A percentile compares a stretch with the other conserved stretches of the same genome.
phyloP scores from a whole-genome alignment of 768 basidiomycete genomes.

The Mycena sanguinolenta region DNA sequence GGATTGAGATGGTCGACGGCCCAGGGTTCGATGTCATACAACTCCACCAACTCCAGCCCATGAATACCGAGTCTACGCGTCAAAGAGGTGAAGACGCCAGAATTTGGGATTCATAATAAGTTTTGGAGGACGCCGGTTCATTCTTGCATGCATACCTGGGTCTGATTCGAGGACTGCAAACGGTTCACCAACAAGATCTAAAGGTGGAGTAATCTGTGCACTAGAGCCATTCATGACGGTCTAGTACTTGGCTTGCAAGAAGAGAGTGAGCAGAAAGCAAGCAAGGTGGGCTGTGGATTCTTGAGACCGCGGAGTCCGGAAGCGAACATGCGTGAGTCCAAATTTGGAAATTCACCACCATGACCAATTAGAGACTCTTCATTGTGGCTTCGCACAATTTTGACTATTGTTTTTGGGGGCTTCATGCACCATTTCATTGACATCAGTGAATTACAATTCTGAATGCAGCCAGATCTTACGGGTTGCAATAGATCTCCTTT shows the following conservation, averaged over 20 bases:
- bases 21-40: conserved; percentile 75
- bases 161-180: conserved; percentile 75
- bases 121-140: conserved; percentile 5
- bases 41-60: conserved; percentile 67
- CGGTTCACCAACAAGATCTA: conserved; percentile 71
- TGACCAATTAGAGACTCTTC: too few relatives aligned
- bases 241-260: not conserved
- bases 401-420: too few relatives aligned
- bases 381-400: too few relatives aligned
- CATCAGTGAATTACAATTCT: too few relatives aligned
- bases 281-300: too few relatives aligned
- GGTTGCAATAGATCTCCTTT: too few relatives aligned
- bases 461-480: too few relatives aligned
- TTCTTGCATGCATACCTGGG: conserved; percentile 50
- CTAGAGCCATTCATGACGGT: conserved; percentile 9
- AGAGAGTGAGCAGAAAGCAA: too few relatives aligned
- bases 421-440: too few relatives aligned
- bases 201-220: not conserved
- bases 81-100: conserved; percentile 70
- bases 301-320: too few relatives aligned
- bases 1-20: conserved; percentile 72
- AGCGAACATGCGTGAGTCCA: too few relatives aligned
- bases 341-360: too few relatives aligned
- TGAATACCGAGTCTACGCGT: conserved; percentile 66
- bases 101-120: conserved; percentile 35